Evolutionary conservation across 2,329 filamentous ascomycete species (phyloP).

Genomic region (Trichoderma semiorbis): DNA sequence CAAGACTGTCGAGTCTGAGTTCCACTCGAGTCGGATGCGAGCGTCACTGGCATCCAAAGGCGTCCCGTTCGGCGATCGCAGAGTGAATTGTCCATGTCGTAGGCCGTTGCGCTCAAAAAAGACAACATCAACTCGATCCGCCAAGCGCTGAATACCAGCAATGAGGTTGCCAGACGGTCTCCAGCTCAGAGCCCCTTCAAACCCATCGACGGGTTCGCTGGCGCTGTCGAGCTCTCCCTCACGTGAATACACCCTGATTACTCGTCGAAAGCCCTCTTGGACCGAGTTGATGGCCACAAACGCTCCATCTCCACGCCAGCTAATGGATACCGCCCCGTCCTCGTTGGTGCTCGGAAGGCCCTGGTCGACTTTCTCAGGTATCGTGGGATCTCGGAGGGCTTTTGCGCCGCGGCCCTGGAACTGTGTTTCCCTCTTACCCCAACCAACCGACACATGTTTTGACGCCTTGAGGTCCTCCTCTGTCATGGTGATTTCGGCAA

Average conservation of each 20-base stretch:
- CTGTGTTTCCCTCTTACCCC: slow-evolving; percentile 97
- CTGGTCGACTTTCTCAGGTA: slow-evolving; percentile 87
- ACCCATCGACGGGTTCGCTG: slow-evolving; percentile 87
- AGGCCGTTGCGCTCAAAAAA: slow-evolving; percentile 98
- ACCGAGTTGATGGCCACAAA: slow-evolving; percentile 83
- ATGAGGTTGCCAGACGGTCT: slow-evolving; percentile 86
- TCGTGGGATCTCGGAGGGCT: slow-evolving; percentile 86
- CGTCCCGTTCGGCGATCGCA: slow-evolving; percentile 62
- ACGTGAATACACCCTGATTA: slow-evolving; percentile 85
- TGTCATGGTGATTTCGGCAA: slow-evolving; percentile 70
- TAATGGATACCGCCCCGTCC: slow-evolving; percentile 68
- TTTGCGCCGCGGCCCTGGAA: slow-evolving; percentile 89
- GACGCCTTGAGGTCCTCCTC: slow-evolving; percentile 79
- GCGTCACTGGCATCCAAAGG: slow-evolving; percentile 44
- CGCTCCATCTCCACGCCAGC: slow-evolving; percentile 91
- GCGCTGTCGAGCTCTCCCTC: slow-evolving; percentile 90
- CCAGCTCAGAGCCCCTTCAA: slow-evolving; percentile 90
- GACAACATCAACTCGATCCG: slow-evolving; percentile 71
- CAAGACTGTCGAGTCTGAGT: slow-evolving; percentile 84
- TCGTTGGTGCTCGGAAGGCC: slow-evolving; percentile 74
- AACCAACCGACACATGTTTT: slow-evolving; percentile 92
- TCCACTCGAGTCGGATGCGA: slow-evolving; percentile 74
- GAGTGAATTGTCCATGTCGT: slow-evolving; percentile 88
- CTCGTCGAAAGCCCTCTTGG: slow-evolving; percentile 65
- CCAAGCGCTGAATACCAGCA: slow-evolving; percentile 74